Evolutionary conservation across 2,329 filamentous ascomycete species (phyloP), one percentile per base, ranked within the genome.

Genomic region (Xylaria sp.): DNA sequence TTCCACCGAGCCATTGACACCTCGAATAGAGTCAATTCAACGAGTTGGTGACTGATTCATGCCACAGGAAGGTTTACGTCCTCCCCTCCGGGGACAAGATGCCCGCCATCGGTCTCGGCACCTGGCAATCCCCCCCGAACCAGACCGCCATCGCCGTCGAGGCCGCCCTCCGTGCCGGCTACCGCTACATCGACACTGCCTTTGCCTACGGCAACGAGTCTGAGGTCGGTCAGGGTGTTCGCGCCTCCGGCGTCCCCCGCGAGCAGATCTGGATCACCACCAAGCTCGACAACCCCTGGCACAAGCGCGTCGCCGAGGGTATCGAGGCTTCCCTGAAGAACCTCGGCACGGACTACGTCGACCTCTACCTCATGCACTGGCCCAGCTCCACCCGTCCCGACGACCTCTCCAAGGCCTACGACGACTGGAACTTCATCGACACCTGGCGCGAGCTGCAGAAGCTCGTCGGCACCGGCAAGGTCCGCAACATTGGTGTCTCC

Each of bases 231-330:
- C 75, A 79, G 57, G 87, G 85, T 57, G 87, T 90, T 72, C 79
- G 78, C 65, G 82, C 82, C 53, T 83, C 83, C 2, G 85, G 84
- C 35, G 81, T 90, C 1, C 81, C 85, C n/a, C 81, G 87, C 23
- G 77, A 80, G 58, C 76, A 89, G 68, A 83, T 89, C 71, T 90
- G 84, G 81, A 74, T 90, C 59, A 93, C 90, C 55, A 91, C 89
- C 68, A 95, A 94, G 81, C 83, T 93, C 57, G 84, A 90, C 79
- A 92, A 92, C 80, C 82, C 87, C 54, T 89, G 86, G 82, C 89
- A 92, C 76, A 85, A 88, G 76, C 80, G 83, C 63, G 87, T 87
- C 34, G 75, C 79, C 46, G 82, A 87, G 70, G 87, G 81, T 23
- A 78, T 90, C 58, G 78, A 82, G 60, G 75, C 76, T 56, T 86